These are phyloP conservation scores for Podospora didyma DNA, from an alignment of 495 filamentous ascomycete genomes.

Conservation along the genomic window DNA sequence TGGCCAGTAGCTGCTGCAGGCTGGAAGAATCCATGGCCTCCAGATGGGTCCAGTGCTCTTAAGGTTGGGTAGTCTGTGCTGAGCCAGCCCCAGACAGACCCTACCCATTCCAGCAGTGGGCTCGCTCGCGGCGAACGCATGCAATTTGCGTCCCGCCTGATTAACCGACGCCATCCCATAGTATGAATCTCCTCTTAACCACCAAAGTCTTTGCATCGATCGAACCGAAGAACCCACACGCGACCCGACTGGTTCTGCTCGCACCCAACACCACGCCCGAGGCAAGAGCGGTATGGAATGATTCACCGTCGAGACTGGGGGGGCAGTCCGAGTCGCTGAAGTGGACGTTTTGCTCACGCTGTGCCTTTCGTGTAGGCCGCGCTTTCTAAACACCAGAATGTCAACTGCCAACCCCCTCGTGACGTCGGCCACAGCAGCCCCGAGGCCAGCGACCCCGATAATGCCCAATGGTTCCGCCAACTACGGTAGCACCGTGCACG, in stretches of 20 bases:
- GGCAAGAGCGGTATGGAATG: constrained; percentile 7
- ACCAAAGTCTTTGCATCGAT: constrained; percentile 15
- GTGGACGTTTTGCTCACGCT: constrained; percentile 1
- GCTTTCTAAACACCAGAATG: constrained; percentile 13
- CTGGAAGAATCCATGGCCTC: too few relatives aligned
- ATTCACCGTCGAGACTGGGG: constrained; percentile 2
- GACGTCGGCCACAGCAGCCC: constrained; percentile 21
- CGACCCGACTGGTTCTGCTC: neutral
- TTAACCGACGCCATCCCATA: constrained; percentile 22
- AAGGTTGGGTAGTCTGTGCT: neutral
- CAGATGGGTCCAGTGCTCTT: too few relatives aligned
- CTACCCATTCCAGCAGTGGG: neutral
- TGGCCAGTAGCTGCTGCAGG: too few relatives aligned
- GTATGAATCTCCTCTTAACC: constrained; percentile 15
- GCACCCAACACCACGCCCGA: neutral
- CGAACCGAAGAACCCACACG: constrained; percentile 2
- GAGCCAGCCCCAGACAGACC: neutral
- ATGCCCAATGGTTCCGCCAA: constrained; percentile 23
- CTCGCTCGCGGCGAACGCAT: constrained; percentile 14
- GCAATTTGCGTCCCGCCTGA: constrained; percentile 24
- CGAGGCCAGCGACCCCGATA: constrained; percentile 26
- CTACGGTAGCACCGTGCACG: too few relatives aligned
- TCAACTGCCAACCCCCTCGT: constrained; percentile 24
- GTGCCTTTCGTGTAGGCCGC: neutral
- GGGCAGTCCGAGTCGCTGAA: neutral